Conservation (phyloP, 1,284 basidiomycete species). For the Omphalotus olearius region DNA sequence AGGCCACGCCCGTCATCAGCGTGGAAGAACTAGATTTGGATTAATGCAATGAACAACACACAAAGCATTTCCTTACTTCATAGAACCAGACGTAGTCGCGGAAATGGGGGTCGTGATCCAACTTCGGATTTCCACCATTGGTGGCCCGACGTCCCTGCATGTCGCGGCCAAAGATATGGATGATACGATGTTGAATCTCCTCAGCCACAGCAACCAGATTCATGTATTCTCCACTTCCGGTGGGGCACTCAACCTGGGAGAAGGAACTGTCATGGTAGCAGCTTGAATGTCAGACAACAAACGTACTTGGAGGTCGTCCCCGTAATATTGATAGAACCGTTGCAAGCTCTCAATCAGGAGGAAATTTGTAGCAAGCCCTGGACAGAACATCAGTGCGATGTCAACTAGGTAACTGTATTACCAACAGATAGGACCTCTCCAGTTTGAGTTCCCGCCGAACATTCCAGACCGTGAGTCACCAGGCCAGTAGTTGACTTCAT, state of each 20-base stretch:
- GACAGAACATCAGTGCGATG: conserved; percentile 3
- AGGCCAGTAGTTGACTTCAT: conserved; percentile 96
- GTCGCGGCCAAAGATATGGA: conserved; percentile 94
- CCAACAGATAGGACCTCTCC: conserved; percentile 84
- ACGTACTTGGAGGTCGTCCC: conserved; percentile 69
- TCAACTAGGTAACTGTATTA: conserved; percentile 5
- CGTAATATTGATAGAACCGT: conserved; percentile 96
- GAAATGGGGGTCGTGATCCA: conserved; percentile 95
- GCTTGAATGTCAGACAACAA: not conserved
- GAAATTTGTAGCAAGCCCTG: conserved; percentile 94
- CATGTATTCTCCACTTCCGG: conserved; percentile 94
- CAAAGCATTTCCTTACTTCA: conserved; percentile 52
- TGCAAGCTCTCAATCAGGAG: conserved; percentile 91
- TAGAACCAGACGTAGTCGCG: conserved; percentile 95
- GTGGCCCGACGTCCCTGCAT: conserved; percentile 81
- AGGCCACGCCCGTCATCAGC: conserved; percentile 89
- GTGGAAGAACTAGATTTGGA: conserved; percentile 80
- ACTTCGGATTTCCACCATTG: conserved; percentile 85
- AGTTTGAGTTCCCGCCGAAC: conserved; percentile 99
- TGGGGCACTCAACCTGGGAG: conserved; percentile 84
- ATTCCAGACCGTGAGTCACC: conserved; percentile 96
- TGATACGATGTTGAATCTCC: conserved; percentile 96
- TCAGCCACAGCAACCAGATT: conserved; percentile 91
- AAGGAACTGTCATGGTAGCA: not conserved
- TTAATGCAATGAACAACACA: conserved; percentile 8